A percentile compares a stretch with the other conserved stretches of the same genome.
Evolutionary conservation across 495 filamentous ascomycete genomes (phyloP).

Genomic region (Talaromyces borbonicus): DNA sequence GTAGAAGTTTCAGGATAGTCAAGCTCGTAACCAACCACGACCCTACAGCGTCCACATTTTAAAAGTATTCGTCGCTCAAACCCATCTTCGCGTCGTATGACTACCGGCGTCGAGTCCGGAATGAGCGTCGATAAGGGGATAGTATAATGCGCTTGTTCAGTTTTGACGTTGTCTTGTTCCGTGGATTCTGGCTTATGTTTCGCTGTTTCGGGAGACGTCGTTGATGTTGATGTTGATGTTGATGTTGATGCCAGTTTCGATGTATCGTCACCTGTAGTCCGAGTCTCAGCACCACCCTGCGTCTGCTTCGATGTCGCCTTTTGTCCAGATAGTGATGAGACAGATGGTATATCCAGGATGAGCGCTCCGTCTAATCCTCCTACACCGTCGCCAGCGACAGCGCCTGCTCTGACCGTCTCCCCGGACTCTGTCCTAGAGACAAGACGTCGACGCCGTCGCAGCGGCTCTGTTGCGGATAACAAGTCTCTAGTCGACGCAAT

Average conservation of each 20-base stretch:
- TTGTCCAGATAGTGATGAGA: not conserved
- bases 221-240: constrained; percentile 10
- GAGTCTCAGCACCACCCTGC: no score
- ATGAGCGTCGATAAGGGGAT: constrained; percentile 39
- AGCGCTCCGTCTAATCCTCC: not conserved
- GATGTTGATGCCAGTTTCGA: not conserved
- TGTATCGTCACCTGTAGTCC: not conserved
- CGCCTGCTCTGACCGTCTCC: not conserved
- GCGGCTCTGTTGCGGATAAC: constrained; percentile 11
- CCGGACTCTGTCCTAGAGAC: not conserved
- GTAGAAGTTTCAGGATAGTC: no score
- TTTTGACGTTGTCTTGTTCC: not conserved
- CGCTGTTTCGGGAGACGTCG: no score
- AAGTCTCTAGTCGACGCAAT: constrained; percentile 54
- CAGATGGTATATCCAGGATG: not conserved
- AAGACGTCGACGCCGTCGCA: constrained; percentile 38
- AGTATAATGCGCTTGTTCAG: constrained; percentile 32
- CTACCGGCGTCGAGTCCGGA: constrained; percentile 37
- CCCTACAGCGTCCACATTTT: constrained; percentile 53
- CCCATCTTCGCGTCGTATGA: constrained; percentile 55
- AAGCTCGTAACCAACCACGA: constrained; percentile 50
- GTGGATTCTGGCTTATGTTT: not conserved
- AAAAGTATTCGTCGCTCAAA: constrained; percentile 60
- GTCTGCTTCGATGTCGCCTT: not conserved
- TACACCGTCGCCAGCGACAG: not conserved